Base-by-base conservation (phyloP, 352 stramenopile species). In the Phytophthora pluvialis region DNA sequence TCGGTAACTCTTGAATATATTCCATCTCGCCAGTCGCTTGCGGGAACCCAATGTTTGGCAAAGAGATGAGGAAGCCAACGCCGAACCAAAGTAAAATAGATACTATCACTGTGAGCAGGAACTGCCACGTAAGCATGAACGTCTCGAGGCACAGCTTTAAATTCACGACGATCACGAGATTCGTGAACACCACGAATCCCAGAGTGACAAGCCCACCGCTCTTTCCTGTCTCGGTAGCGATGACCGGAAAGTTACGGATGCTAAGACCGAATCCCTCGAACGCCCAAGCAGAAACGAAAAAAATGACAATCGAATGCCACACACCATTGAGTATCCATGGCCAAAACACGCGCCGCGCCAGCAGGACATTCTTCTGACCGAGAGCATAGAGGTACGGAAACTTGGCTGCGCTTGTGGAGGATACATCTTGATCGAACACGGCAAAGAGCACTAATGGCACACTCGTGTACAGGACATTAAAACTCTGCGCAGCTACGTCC, bases 391-490 rank as follows among this genome's bases (percentile, higher is more conserved):
- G 49, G 5, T 76, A 75, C 18, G 86, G 86, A 13, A 89, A 87
- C 46, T 90, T 78, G 15, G 77, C 73, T 1, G 83, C 81, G 50
- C 85, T 92, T 11, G 79, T 61, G 4, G 81, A 87, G 11, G 79
- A 89, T 3, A 95, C 63, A 39, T 96, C 86, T 71, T 93, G 80
- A 43, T 94, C 86, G 10, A 91, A 81, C 2, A 94, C 84, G 0
- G 84, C 84, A 38, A 94, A 93, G 6, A 93, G 57, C 0, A 95
- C 73, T 10, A 95, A 71, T 33, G 87, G 86, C 2, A 92, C 40
- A 39, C 83, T 89, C 13, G 87, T 95, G 55, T 92, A 93, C 2
- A 93, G 52, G 10, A 95, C 84, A 40, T 95, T 94, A 60, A 93
- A 95, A 56, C 81, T 90, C 63, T 95, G 86, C 1, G 84, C 80